phyloP scores from a whole-genome alignment of 1,139 yeast species.

The Candida pseudocylindracea region DNA sequence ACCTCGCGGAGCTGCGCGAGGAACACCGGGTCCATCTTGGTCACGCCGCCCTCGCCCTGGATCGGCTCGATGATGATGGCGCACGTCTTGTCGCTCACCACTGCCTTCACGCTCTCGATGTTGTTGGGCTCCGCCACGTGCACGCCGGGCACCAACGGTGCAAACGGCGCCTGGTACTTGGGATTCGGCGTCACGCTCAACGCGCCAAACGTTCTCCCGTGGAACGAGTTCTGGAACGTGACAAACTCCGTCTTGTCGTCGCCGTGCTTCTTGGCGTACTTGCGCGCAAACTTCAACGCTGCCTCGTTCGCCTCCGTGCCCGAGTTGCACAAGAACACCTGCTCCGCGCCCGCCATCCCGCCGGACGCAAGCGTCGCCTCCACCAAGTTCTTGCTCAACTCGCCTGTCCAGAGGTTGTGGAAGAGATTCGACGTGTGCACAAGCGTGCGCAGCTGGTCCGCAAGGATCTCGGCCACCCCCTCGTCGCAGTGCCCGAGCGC shows the following conservation, averaged over 20 bases:
- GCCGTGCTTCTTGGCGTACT: conserved; percentile 37
- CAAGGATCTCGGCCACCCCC: conserved; percentile 43
- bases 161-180: conserved; percentile 78
- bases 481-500: conserved; percentile 74
- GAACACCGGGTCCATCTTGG: conserved; percentile 40
- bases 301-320: conserved; percentile 98
- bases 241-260: conserved; percentile 51
- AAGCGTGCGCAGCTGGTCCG: conserved; percentile 49
- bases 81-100: conserved; percentile 50
- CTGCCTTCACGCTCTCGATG: conserved; percentile 28
- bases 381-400: conserved; percentile 49
- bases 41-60: conserved; percentile 96
- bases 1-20: conserved; percentile 40
- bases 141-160: conserved; percentile 78
- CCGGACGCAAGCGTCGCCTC: conserved; percentile 45
- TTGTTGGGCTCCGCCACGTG: conserved; percentile 38
- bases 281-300: conserved; percentile 87
- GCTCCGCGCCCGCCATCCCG: conserved; percentile 60
- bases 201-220: conserved; percentile 90
- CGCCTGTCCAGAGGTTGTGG: conserved; percentile 70
- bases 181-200: conserved; percentile 80
- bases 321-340: conserved; percentile 78
- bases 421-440: conserved; percentile 75
- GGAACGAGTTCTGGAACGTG: conserved; percentile 77
- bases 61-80: conserved; percentile 92